These are phyloP conservation scores for Pneumocystis carinii DNA, from an alignment of 1,139 yeast species.

Conservation along the genomic window DNA sequence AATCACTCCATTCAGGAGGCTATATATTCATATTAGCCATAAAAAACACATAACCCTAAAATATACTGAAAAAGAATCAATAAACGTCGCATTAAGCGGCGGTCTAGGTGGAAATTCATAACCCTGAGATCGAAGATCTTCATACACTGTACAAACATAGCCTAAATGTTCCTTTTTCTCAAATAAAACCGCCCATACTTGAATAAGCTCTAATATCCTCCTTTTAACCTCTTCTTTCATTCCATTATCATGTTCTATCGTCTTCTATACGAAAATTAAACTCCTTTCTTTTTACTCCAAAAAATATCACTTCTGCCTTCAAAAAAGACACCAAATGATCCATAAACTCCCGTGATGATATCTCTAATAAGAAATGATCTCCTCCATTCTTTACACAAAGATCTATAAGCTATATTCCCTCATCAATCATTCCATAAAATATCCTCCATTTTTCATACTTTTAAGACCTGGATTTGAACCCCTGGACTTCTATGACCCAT, in stretches of 20 bases:
- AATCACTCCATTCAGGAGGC: conserved; percentile 97
- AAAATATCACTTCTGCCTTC: conserved; percentile 19
- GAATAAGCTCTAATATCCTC: conserved; percentile 48
- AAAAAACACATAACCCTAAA: background rate
- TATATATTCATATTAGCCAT: background rate
- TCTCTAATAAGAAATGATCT: conserved; percentile 60
- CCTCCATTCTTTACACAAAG: conserved; percentile 92
- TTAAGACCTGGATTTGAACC: conserved; percentile 52
- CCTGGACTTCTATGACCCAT: conserved; percentile 57
- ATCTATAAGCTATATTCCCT: conserved; percentile 47
- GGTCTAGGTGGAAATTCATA: conserved; percentile 45
- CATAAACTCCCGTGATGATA: conserved; percentile 74
- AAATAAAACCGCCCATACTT: conserved; percentile 66
- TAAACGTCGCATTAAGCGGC: conserved; percentile 35
- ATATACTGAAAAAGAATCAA: conserved; percentile 56
- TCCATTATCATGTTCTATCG: background rate
- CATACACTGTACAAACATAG: conserved; percentile 32
- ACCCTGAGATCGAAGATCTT: conserved; percentile 24
- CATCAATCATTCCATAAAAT: background rate
- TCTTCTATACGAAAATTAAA: conserved; percentile 14
- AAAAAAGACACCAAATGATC: conserved; percentile 36
- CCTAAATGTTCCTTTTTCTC: conserved; percentile 51
- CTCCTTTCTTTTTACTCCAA: conserved; percentile 18
- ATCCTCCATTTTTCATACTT: conserved; percentile 9
- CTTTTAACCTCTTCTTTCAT: conserved; percentile 41